Conservation (phyloP, 352 stramenopile species). For the Globisporangium camurandrum region DNA sequence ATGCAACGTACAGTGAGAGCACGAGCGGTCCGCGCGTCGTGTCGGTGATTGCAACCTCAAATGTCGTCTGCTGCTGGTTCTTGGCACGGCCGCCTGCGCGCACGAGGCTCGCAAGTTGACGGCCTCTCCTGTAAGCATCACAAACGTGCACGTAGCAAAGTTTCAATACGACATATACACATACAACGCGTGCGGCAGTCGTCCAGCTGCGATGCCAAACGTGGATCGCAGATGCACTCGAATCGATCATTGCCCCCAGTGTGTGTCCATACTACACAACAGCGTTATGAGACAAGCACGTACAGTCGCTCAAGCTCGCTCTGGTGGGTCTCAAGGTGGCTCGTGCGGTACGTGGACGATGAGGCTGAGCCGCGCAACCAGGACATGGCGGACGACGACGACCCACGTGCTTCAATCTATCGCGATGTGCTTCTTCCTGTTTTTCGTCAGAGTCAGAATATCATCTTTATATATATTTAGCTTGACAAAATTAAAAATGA, state of each 20-base stretch:
- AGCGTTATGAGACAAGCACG: conserved; percentile 7
- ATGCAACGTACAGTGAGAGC: conserved; percentile 35
- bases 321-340: conserved; percentile 63
- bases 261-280: background rate
- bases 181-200: too few relatives aligned
- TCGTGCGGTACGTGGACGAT: conserved; percentile 21
- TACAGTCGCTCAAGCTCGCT: conserved; percentile 79
- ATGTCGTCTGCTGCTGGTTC: conserved; percentile 82
- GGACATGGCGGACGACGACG: conserved; percentile 27
- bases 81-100: conserved; percentile 71
- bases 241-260: too few relatives aligned
- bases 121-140: conserved; percentile 57
- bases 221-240: too few relatives aligned
- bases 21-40: conserved; percentile 39
- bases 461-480: too few relatives aligned
- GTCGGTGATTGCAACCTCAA: conserved; percentile 63
- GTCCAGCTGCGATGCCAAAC: too few relatives aligned
- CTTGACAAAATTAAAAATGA: too few relatives aligned
- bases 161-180: too few relatives aligned
- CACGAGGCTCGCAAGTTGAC: conserved; percentile 75
- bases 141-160: too few relatives aligned
- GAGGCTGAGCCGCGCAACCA: conserved; percentile 48
- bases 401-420: background rate
- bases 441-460: background rate
- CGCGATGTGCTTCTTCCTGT: background rate